Conservation (phyloP, 305 asterid species). For the Solanum hybrid region DNA sequence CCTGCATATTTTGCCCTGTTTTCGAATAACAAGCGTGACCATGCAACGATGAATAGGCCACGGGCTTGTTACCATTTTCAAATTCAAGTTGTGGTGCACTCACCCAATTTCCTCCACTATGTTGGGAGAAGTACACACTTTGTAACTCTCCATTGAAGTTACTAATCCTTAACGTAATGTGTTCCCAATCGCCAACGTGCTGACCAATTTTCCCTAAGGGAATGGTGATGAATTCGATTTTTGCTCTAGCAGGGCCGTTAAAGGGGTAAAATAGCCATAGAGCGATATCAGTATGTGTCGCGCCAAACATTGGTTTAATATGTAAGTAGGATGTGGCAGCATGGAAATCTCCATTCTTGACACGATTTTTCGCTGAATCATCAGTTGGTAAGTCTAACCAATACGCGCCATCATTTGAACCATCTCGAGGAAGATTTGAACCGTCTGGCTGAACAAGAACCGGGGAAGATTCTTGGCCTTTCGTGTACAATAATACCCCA, state of each 20-base stretch:
- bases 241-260: constrained; percentile 66
- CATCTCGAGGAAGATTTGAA: constrained; percentile 68
- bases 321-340: constrained; percentile 39
- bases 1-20: constrained; percentile 50
- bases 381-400: constrained; percentile 71
- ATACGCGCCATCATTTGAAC: constrained; percentile 50
- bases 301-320: constrained; percentile 66
- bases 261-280: constrained; percentile 79
- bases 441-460: constrained; percentile 32
- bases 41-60: constrained; percentile 50
- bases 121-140: constrained; percentile 56
- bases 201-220: constrained; percentile 55
- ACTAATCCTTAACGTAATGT: constrained; percentile 61
- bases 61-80: constrained; percentile 39
- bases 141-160: constrained; percentile 62
- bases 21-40: constrained; percentile 59
- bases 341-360: constrained; percentile 48
- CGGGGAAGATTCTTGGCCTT: constrained; percentile 54
- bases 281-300: constrained; percentile 51
- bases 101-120: constrained; percentile 55
- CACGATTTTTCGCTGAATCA: constrained; percentile 29
- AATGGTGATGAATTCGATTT: constrained; percentile 43
- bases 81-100: constrained; percentile 43
- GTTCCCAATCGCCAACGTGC: constrained; percentile 96
- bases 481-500: constrained; percentile 56